Evolutionary conservation across 441 rosid genomes (phyloP).

Genomic region (Pelargonium myrrhifolium): DNA sequence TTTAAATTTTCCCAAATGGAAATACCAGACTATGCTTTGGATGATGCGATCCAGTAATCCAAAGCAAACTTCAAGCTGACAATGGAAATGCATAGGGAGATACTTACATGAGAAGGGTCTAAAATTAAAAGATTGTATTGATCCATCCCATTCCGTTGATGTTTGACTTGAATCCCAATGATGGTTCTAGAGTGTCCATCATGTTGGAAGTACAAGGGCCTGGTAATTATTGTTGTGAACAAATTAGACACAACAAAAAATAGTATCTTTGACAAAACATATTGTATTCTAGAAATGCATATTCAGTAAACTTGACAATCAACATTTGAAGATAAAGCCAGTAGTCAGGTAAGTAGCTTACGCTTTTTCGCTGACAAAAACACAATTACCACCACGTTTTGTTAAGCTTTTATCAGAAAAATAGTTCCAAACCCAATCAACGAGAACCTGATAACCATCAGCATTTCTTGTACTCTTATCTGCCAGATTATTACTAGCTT

Average conservation of each 20-base stretch:
- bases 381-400: conserved; percentile 22
- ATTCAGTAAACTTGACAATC: not conserved
- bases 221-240: conserved; percentile 26
- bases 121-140: conserved; percentile 53
- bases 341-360: conserved; percentile 25
- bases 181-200: conserved; percentile 81
- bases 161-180: conserved; percentile 58
- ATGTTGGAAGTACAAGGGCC: conserved; percentile 83
- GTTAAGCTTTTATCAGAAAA: conserved; percentile 40
- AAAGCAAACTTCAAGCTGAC: conserved; percentile 7
- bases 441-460: conserved; percentile 39
- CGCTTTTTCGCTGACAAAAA: conserved; percentile 46
- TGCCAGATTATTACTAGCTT: conserved; percentile 10
- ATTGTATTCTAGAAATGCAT: not conserved
- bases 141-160: conserved; percentile 35
- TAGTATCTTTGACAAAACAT: conserved; percentile 2
- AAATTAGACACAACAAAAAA: conserved; percentile 4
- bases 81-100: not conserved
- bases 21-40: not conserved
- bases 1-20: not conserved
- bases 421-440: conserved; percentile 85
- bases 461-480: conserved; percentile 22
- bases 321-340: not conserved
- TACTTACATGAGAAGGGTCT: conserved; percentile 67
- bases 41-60: conserved; percentile 4